Base-by-base conservation (phyloP, 164 flowering plant species). In the Berberis thunbergii region DNA sequence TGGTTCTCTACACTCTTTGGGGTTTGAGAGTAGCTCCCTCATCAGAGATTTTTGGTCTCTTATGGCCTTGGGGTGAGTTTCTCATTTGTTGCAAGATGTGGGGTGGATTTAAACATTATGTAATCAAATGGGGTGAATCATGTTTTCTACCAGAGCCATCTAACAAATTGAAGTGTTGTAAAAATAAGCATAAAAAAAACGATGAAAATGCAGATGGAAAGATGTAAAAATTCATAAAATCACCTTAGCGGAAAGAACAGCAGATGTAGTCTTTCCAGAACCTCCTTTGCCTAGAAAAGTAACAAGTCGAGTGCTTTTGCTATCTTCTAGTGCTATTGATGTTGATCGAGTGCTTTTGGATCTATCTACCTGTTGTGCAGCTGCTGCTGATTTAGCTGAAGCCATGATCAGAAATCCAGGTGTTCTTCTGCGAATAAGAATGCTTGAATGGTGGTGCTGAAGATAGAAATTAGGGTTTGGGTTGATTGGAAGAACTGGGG, bases 211-310 rank as follows among this genome's bases (percentile, higher is more conserved):
- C 2, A 4, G 11, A 52, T 52, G 1, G 13, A 7, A 11, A 52
- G 1, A 52, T 11, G 13, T 54, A 13, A 3, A 54, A 41, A 55
- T 13, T 1, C 41, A 1, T 48, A 43, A 4, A 65, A 43, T 43
- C 26, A 89, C 98, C 96, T 89, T 95, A 65, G 98, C 93, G 7
- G 96, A 89, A 61, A 92, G 76, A 49, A 89, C 64, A 4, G 98
- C 80, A 40, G 95, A 72, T 41, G 96, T 85, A 45, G 98, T 89
- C 79, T 89, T 92, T 41, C 98, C 98, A 42, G 96, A 89, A 6
- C 98, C 98, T n/a, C 98, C 98, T 83, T 89, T 89, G 6, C 96
- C 98, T 54, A 92, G 61, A 67, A 92, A 92, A 4, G 96, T 89
- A 41, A 92, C 79, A 65, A 92, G 70, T 41, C 43, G 26, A n/a